A percentile compares a stretch with the other conserved stretches of the same genome.
phyloP scores from a whole-genome alignment of 2,329 filamentous ascomycete species.

The Parastagonospora avenae region DNA sequence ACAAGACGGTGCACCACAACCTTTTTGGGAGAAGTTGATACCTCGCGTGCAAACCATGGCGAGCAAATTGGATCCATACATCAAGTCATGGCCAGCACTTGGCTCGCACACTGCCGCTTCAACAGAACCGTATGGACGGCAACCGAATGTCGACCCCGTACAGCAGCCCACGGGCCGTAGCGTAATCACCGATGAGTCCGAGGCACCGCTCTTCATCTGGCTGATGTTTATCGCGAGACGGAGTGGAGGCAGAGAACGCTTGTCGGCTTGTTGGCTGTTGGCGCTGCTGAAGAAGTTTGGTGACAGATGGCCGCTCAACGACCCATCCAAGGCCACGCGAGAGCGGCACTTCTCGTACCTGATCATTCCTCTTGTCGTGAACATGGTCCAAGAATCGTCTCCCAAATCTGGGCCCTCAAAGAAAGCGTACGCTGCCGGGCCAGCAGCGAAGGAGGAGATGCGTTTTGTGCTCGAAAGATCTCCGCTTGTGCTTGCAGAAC shows the following conservation, averaged over 20 bases:
- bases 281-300: conserved; percentile 44
- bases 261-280: conserved; percentile 50
- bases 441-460: conserved; percentile 52
- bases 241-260: conserved; percentile 47
- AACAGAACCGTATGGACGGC: conserved; percentile 36
- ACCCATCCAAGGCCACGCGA: conserved; percentile 44
- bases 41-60: conserved; percentile 47
- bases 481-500: conserved; percentile 74
- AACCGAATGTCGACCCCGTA: conserved; percentile 41
- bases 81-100: conserved; percentile 52
- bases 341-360: conserved; percentile 52
- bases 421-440: conserved; percentile 37
- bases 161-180: conserved; percentile 33
- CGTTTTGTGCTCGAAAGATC: conserved; percentile 56
- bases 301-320: conserved; percentile 44
- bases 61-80: conserved; percentile 47
- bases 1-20: conserved; percentile 17
- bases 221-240: conserved; percentile 52
- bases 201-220: conserved; percentile 56
- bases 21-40: conserved; percentile 42
- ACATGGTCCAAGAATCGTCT: conserved; percentile 50
- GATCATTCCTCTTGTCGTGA: conserved; percentile 55
- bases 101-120: conserved; percentile 36
- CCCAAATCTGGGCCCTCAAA: conserved; percentile 29
- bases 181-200: conserved; percentile 49